phyloP scores from a whole-genome alignment of 164 flowering plant species.

The Dillenia suffruticosa region DNA sequence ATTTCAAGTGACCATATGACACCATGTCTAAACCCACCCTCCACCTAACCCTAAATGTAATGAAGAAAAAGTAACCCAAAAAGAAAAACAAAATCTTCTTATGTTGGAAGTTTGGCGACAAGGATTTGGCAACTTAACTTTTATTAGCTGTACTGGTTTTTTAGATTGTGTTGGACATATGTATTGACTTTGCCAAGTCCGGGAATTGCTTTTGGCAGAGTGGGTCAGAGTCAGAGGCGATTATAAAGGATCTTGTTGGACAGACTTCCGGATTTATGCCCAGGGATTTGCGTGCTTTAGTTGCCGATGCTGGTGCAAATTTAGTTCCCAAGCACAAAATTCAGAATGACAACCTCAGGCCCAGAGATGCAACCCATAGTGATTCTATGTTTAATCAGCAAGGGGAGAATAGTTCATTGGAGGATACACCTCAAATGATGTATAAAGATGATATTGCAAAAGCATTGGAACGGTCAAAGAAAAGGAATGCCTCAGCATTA shows the following conservation, averaged over 20 bases:
- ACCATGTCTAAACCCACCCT: too few relatives aligned
- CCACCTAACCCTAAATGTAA: too few relatives aligned
- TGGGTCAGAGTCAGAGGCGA: conserved; percentile 38
- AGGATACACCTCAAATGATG: conserved; percentile 19
- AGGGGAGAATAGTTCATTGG: conserved; percentile 11
- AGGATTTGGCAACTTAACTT: not conserved
- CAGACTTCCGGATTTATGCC: conserved; percentile 90
- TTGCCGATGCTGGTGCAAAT: conserved; percentile 85
- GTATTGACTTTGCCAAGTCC: conserved; percentile 20
- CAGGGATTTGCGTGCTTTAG: conserved; percentile 59
- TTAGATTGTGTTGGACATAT: not conserved
- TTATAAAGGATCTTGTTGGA: conserved; percentile 30
- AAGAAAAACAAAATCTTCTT: too few relatives aligned
- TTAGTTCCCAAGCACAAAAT: conserved; percentile 25
- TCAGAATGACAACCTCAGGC: conserved; percentile 12
- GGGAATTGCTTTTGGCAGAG: conserved; percentile 39
- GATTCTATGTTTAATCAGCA: conserved; percentile 10
- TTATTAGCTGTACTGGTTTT: not conserved
- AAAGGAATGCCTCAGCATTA: conserved; percentile 77
- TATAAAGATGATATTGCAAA: conserved; percentile 51
- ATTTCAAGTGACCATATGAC: too few relatives aligned
- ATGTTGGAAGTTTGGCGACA: too few relatives aligned
- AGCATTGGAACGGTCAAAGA: conserved; percentile 80
- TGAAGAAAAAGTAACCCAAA: too few relatives aligned
- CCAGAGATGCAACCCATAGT: conserved; percentile 11